Evolutionary conservation across 116 monocot species (phyloP).

Genomic region (Phalaenopsis hybrid): DNA sequence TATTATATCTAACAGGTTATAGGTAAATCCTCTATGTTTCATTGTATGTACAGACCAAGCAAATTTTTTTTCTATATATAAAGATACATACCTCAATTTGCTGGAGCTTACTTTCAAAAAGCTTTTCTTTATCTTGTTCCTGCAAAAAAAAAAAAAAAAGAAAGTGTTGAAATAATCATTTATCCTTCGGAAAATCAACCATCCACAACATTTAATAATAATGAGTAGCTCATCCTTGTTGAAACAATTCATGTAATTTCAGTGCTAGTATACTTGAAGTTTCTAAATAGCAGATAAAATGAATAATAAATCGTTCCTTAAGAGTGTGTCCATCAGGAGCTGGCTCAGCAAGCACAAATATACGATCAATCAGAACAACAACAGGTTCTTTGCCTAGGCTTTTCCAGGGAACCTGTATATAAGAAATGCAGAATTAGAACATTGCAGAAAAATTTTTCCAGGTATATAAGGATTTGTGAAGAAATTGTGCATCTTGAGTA

Average conservation of each 20-base stretch:
- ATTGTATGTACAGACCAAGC: background rate
- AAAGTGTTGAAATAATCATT: background rate
- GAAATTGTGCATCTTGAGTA: background rate
- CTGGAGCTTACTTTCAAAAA: constrained; percentile 87
- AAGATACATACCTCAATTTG: constrained; percentile 67
- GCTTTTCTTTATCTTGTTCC: constrained; percentile 85
- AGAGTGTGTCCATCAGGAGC: constrained; percentile 67
- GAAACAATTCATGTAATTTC: background rate
- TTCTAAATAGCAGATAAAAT: background rate
- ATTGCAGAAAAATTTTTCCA: background rate
- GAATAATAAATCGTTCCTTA: constrained; percentile 30
- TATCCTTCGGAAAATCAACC: background rate
- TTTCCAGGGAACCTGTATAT: constrained; percentile 89
- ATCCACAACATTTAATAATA: background rate
- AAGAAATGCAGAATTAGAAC: background rate
- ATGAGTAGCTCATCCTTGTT: background rate
- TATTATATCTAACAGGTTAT: background rate
- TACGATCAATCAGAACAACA: constrained; percentile 84
- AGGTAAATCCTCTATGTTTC: background rate
- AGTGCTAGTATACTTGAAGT: background rate
- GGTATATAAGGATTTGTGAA: background rate
- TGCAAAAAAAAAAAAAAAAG: constrained; percentile 13
- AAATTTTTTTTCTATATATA: background rate
- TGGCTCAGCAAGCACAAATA: constrained; percentile 93
- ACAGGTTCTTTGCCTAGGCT: constrained; percentile 98